A percentile compares a stretch with the other conserved stretches of the same genome.
phyloP scores from a whole-genome alignment of 2,329 filamentous ascomycete species.

The Teratosphaeria viscida region DNA sequence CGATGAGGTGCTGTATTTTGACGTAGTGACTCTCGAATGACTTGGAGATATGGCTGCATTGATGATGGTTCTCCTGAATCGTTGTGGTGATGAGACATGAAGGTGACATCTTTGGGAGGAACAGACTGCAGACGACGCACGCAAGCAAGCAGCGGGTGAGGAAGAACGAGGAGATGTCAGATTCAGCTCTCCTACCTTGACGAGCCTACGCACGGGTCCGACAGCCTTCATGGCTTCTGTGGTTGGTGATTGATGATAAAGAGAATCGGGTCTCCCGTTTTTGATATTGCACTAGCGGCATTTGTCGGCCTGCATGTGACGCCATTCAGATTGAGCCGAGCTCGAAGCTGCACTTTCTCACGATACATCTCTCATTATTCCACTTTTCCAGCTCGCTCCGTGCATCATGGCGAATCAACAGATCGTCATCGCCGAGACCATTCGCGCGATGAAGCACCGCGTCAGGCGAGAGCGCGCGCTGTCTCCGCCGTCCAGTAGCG shows the following conservation, averaged over 20 bases:
- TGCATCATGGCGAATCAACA: conserved; percentile 45
- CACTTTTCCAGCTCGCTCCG: background rate
- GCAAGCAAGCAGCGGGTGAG: background rate
- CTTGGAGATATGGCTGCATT: background rate
- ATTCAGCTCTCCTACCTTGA: background rate
- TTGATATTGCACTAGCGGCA: background rate
- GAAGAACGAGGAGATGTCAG: background rate
- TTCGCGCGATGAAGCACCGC: conserved; percentile 57
- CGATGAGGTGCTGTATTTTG: background rate
- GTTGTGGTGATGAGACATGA: background rate
- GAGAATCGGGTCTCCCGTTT: background rate
- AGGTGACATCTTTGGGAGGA: background rate
- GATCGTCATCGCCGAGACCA: conserved; percentile 54
- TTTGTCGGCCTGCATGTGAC: background rate
- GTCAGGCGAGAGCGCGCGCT: conserved; percentile 35
- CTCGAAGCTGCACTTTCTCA: background rate
- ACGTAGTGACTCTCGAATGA: background rate
- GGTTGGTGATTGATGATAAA: background rate
- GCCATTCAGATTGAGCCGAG: background rate
- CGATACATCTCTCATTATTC: background rate
- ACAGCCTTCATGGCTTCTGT: background rate
- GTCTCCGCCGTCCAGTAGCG: conserved; percentile 42
- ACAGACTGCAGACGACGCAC: background rate
- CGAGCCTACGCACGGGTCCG: background rate
- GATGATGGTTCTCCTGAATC: background rate